Evolutionary conservation across 768 basidiomycete species (phyloP), one percentile per base, ranked within the genome.

Genomic region (Mycena vitilis): DNA sequence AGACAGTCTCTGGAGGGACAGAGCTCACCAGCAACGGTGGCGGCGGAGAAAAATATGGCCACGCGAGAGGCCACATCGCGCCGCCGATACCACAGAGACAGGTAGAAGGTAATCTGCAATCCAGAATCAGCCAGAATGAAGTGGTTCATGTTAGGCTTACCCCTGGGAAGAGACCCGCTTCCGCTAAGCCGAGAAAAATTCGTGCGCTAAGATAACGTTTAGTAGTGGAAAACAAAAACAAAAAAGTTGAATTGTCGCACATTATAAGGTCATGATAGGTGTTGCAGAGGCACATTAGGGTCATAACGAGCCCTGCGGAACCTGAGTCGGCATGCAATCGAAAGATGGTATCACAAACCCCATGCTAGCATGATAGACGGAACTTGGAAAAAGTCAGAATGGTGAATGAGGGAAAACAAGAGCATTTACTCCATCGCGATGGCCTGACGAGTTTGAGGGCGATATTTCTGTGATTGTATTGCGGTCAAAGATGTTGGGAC

Each of bases 1-100:
- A 40, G 40, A 40, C 30, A 30, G 3, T 30, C 30, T 5, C 30
- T 30, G 30, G 30, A 2, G 15, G 40, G 2, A 15, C 10, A 2
- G 40, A 38, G 25, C 37, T 30, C 74, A 80, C 87, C 70, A 80
- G 71, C 71, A 23, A 72, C 51, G 20, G 71, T 72, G n/a, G 71
- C 71, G 20, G 71, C 71, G 77, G 65, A 79, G 71, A 71, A 60
- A 48, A 62, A 51, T 37, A 68, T 55, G 15, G 57, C 58, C 2
- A 62, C 22, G 34, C 64, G 44, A 7, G 65, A 20, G 20, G 86
- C 88, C 51, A 89, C 84, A 72, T 91, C 89, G 60, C 79, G 78
- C 42, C 86, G 80, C 12, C 87, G 83, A 73, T 92, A 88, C 89
- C 89, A 91, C 56, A 87, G 75, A 13, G 86, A 87, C 51, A 89